Conservation (phyloP, 2,329 filamentous ascomycete genomes). For the Chrysoporthe deuterocubensis region DNA sequence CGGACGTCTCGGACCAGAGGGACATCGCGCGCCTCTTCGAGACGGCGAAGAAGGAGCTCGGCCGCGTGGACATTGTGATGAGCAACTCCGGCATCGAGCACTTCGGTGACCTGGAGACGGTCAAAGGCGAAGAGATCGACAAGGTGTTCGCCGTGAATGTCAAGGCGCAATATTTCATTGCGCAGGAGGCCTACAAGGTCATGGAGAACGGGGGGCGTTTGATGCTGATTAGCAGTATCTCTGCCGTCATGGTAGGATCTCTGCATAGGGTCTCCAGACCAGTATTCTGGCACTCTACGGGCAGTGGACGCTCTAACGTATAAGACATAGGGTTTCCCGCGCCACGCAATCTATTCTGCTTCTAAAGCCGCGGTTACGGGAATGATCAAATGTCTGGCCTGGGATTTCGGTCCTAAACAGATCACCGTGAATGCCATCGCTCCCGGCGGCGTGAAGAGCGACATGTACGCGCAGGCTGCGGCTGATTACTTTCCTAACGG, state of each 20-base stretch:
- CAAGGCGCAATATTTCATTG: conserved; percentile 30
- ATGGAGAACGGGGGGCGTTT: conserved; percentile 31
- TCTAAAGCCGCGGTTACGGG: conserved; percentile 20
- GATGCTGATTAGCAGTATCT: conserved; percentile 28
- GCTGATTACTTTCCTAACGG: conserved; percentile 26
- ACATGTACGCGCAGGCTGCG: conserved; percentile 24
- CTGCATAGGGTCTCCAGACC: not conserved
- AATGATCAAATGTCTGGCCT: conserved; percentile 19
- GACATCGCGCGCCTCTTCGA: conserved; percentile 34
- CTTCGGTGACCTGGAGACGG: conserved; percentile 26
- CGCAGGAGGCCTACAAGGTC: conserved; percentile 29
- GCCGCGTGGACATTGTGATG: conserved; percentile 36
- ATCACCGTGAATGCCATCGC: conserved; percentile 34
- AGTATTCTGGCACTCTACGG: not conserved
- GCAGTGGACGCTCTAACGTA: not conserved
- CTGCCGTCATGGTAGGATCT: conserved; percentile 30
- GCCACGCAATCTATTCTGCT: conserved; percentile 18
- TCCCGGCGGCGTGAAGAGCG: conserved; percentile 26
- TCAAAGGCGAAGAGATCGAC: conserved; percentile 28
- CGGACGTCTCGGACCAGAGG: conserved; percentile 34
- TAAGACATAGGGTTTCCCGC: conserved; percentile 6
- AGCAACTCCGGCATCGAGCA: conserved; percentile 35
- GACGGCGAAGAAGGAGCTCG: conserved; percentile 30
- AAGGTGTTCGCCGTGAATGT: conserved; percentile 28
- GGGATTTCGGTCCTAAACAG: conserved; percentile 25